phyloP scores from a whole-genome alignment of 805 yeast genomes.

The Blastobotrys americana region DNA sequence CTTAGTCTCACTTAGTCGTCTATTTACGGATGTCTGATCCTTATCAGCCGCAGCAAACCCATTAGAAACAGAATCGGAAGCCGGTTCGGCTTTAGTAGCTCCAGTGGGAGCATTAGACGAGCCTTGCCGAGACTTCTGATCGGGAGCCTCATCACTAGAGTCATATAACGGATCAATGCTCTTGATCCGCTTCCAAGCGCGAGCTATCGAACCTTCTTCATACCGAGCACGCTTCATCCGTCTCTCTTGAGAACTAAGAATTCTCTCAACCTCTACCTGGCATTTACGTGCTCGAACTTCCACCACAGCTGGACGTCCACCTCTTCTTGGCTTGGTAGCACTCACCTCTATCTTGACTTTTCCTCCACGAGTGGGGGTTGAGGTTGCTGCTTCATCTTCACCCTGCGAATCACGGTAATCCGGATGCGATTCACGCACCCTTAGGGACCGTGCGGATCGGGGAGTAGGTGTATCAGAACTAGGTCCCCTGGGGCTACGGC shows the following conservation, averaged over 20 bases:
- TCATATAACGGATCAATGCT: conserved; percentile 30
- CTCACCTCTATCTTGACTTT: background rate
- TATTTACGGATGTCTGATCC: too few species aligned
- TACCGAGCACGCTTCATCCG: conserved; percentile 19
- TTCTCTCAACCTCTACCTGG: conserved; percentile 20
- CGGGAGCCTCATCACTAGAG: conserved; percentile 29
- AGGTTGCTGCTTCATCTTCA: background rate
- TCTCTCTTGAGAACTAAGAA: conserved; percentile 19
- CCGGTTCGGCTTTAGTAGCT: conserved; percentile 1
- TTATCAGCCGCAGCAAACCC: background rate
- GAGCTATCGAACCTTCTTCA: conserved; percentile 22
- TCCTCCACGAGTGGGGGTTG: background rate
- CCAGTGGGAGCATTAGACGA: background rate
- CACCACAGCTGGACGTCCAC: conserved; percentile 5
- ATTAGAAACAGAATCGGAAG: background rate
- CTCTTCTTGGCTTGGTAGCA: background rate
- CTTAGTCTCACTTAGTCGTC: too few species aligned
- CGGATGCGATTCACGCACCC: conserved; percentile 1
- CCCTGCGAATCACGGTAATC: background rate
- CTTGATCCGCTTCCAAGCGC: conserved; percentile 25
- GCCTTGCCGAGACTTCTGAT: background rate
- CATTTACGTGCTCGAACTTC: conserved; percentile 11
- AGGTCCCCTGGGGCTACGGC: conserved; percentile 1
- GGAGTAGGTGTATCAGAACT: background rate
- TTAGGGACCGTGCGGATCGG: background rate